These are phyloP conservation scores for Colletotrichum camelliae DNA, from an alignment of 2,329 filamentous ascomycete genomes.

Conservation along the genomic window DNA sequence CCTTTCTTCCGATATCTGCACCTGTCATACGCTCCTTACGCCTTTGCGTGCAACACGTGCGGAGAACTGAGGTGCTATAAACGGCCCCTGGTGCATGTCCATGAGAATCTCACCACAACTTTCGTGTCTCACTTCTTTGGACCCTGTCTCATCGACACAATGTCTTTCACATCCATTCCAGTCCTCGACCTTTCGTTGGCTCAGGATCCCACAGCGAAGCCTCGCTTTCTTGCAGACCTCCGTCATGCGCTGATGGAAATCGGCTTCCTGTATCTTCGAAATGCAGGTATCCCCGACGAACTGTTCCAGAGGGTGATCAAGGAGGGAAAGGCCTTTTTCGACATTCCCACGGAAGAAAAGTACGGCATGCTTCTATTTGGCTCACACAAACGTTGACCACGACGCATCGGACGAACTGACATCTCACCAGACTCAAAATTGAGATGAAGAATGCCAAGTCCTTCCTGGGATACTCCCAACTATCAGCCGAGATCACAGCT, in stretches of 20 bases:
- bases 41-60: neutral
- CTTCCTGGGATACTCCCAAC: conserved; percentile 72
- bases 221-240: conserved; percentile 72
- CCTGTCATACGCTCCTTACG: neutral
- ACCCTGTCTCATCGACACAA: conserved; percentile 28
- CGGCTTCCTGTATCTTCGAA: conserved; percentile 87
- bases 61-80: neutral
- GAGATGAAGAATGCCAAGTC: conserved; percentile 78
- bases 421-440: conserved; percentile 57
- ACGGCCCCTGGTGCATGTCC: neutral
- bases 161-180: conserved; percentile 79
- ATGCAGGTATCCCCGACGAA: conserved; percentile 73
- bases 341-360: conserved; percentile 79
- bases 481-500: conserved; percentile 75
- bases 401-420: neutral
- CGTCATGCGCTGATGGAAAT: conserved; percentile 81
- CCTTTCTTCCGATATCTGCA: neutral
- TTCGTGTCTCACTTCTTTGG: neutral
- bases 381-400: neutral
- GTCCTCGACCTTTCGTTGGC: conserved; percentile 78
- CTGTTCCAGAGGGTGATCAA: conserved; percentile 70
- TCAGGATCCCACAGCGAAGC: conserved; percentile 68
- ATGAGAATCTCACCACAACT: neutral
- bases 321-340: conserved; percentile 77
- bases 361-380: conserved; percentile 34